These are phyloP conservation scores for Prunus kanzakura DNA, from an alignment of 306 rosid species.

Conservation along the genomic window DNA sequence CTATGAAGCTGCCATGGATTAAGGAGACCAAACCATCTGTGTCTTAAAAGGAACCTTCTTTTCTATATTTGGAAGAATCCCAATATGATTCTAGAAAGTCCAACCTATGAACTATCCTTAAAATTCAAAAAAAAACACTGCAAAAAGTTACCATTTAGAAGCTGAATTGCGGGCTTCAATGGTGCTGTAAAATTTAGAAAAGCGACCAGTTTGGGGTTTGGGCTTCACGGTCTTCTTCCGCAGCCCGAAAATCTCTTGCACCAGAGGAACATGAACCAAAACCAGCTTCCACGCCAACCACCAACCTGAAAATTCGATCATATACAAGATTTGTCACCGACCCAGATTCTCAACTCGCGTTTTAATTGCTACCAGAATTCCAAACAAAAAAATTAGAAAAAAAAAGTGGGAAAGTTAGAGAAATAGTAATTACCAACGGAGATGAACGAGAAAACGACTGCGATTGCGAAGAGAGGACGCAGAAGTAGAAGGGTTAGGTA, in stretches of 20 bases:
- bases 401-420: neutral
- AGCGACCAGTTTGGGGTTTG: slow-evolving; percentile 56
- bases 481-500: slow-evolving; percentile 39
- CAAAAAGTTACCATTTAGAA: slow-evolving; percentile 34
- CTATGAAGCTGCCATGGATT: neutral
- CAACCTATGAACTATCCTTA: neutral
- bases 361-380: neutral
- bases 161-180: slow-evolving; percentile 46
- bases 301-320: slow-evolving; percentile 56
- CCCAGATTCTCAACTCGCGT: slow-evolving; percentile 11
- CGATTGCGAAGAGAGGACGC: slow-evolving; percentile 59
- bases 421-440: slow-evolving; percentile 37
- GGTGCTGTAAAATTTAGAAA: slow-evolving; percentile 55
- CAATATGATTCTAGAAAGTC: neutral
- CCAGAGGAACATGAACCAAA: slow-evolving; percentile 82
- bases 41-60: neutral
- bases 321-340: neutral
- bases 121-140: neutral
- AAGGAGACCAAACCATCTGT: neutral
- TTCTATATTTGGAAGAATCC: neutral
- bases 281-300: slow-evolving; percentile 87
- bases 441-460: slow-evolving; percentile 54
- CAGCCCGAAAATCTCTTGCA: slow-evolving; percentile 78
- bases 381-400: neutral
- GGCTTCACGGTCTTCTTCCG: slow-evolving; percentile 51